Evolutionary conservation across 192 early-diverging fungal species (phyloP).

Genomic region (Geranomyces variabilis): DNA sequence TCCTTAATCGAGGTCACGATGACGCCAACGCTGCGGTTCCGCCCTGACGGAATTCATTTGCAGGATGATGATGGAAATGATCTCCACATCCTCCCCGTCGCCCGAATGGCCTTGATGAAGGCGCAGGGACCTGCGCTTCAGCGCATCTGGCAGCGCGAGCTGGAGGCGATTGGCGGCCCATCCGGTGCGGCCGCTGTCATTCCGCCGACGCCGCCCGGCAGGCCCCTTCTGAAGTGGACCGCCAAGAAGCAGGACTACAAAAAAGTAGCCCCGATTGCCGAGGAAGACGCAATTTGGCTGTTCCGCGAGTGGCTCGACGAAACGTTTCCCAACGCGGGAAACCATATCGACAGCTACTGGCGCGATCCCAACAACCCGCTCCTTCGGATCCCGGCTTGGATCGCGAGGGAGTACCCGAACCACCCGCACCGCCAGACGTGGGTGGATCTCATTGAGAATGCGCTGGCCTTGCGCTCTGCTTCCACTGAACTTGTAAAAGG

Average conservation of each 20-base stretch:
- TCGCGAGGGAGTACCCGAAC: neutral
- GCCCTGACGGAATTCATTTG: slow-evolving; percentile 1
- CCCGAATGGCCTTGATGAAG: neutral
- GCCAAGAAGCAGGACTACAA: neutral
- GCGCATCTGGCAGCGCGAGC: slow-evolving; percentile 16
- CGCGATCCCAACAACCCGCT: neutral
- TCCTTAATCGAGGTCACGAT: neutral
- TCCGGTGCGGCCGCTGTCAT: neutral
- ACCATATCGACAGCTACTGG: slow-evolving; percentile 25
- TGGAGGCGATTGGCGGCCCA: neutral
- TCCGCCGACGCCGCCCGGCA: neutral
- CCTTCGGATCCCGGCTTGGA: slow-evolving; percentile 6
- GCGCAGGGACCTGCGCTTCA: slow-evolving; percentile 10
- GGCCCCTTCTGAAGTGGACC: neutral
- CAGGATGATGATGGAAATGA: slow-evolving; percentile 1
- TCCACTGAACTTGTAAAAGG: neutral
- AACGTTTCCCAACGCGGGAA: slow-evolving; percentile 3
- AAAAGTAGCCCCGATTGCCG: neutral
- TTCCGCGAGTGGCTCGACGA: slow-evolving; percentile 30
- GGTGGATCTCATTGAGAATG: neutral
- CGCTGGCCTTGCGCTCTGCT: neutral
- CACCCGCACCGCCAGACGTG: slow-evolving; percentile 8
- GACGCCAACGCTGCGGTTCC: neutral
- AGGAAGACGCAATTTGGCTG: slow-evolving; percentile 19
- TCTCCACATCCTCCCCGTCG: neutral